phyloP scores from a whole-genome alignment of 306 rosid species.

The Quercus cerris region DNA sequence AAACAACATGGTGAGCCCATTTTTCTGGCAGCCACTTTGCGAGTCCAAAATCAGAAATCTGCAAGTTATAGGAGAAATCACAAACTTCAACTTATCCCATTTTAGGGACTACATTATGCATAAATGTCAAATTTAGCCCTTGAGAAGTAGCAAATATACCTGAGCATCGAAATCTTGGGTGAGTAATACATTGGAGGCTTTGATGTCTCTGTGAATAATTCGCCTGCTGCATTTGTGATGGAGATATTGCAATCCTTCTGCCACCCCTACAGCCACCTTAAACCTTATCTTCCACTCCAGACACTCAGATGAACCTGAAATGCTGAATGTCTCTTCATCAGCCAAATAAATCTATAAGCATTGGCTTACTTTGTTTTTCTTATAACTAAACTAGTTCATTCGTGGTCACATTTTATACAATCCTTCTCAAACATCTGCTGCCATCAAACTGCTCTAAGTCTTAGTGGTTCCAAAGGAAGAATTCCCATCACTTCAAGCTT shows the following conservation, averaged over 20 bases:
- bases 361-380: neutral
- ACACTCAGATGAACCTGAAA: slow-evolving; percentile 53
- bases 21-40: slow-evolving; percentile 97
- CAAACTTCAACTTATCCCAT: neutral
- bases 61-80: neutral
- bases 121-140: neutral
- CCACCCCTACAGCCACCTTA: slow-evolving; percentile 79
- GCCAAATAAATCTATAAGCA: neutral
- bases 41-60: slow-evolving; percentile 96
- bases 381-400: too few species aligned
- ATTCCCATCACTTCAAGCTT: too few species aligned
- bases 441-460: too few species aligned
- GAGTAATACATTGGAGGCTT: slow-evolving; percentile 88
- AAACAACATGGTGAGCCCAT: slow-evolving; percentile 91
- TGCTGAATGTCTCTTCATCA: slow-evolving; percentile 27
- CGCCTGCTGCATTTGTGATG: slow-evolving; percentile 84
- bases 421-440: too few species aligned
- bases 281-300: slow-evolving; percentile 75
- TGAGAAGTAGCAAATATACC: slow-evolving; percentile 34
- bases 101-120: neutral
- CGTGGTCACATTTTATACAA: too few species aligned
- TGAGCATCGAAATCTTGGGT: slow-evolving; percentile 65
- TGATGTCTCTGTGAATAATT: slow-evolving; percentile 90
- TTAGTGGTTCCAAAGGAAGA: too few species aligned
- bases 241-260: slow-evolving; percentile 77